These are phyloP conservation scores for Pichia sp. DNA, from an alignment of 1,139 yeast genomes.

Conservation along the genomic window DNA sequence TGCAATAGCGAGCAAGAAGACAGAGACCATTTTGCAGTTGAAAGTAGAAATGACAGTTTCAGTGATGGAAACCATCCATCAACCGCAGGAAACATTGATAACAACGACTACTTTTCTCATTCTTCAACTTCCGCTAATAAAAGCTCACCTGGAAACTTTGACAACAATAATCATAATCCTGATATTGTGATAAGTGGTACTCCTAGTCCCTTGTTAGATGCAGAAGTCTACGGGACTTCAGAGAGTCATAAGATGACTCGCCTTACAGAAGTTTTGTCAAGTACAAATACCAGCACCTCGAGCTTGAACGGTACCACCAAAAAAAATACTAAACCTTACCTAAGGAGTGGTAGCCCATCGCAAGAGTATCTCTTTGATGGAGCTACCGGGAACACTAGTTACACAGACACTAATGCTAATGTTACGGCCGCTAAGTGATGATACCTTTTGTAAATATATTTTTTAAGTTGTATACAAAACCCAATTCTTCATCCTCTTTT, in stretches of 20 bases:
- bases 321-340: not conserved
- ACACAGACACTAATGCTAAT: constrained; percentile 4
- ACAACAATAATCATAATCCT: not conserved
- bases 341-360: constrained; percentile 18
- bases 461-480: not conserved
- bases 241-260: constrained; percentile 14
- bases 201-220: constrained; percentile 17
- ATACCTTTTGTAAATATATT: not conserved
- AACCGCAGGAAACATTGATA: not conserved
- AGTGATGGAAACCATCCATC: constrained; percentile 4
- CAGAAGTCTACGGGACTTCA: not conserved
- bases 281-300: constrained; percentile 8
- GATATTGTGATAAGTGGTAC: constrained; percentile 9
- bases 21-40: not conserved
- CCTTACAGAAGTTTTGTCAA: not conserved
- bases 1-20: not conserved
- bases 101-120: not conserved
- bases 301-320: not conserved
- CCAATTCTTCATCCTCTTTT: not conserved
- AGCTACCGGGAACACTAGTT: not conserved
- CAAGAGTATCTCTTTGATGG: constrained; percentile 7
- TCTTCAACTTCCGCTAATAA: not conserved
- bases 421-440: not conserved
- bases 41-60: constrained; percentile 7
- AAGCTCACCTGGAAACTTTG: not conserved